Evolutionary conservation across 2,329 filamentous ascomycete genomes (phyloP), one percentile per base, ranked within the genome.

Genomic region (Ophiostoma angusticollis): DNA sequence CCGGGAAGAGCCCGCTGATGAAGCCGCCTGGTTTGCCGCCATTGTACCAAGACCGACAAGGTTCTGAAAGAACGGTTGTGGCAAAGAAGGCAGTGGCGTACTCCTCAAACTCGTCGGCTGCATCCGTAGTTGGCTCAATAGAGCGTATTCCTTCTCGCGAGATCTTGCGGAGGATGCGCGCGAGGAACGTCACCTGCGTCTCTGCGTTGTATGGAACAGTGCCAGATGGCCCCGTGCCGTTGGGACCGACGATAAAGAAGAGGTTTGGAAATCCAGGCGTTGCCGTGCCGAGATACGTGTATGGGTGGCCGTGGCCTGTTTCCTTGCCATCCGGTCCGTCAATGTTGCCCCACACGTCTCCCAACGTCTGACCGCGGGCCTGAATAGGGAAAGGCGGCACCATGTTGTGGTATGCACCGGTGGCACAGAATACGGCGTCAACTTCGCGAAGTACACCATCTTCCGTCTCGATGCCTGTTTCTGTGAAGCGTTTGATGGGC

Each of bases 341-440:
- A n/a, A n/a, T n/a, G n/a, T n/a, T n/a, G 6, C 61, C 62, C 78
- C 78, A 84, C 1, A 70, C 61, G 8, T 63, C 55, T 9, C 61
- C 57, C 2, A 83, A 58, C 40, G 78, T 65, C 8, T 64, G 54
- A 3, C 68, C 73, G 34, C 65, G 56, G 2, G 72, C 68, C 18
- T 62, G 59, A 45, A 84, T 71, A 0, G 72, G 61, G 46, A 83
- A 83, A 0, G 67, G 67, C 0, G 75, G 75, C 0, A 68, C 59
- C 54, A 70, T 63, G 45, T 74, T 66, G 9, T 67, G 63, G 46
- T 80, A 77, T 8, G 75, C 74, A 1, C 80, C 80, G 0, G 80
- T 84, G 1, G 77, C 73, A 49, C 77, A 83, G 47, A 84, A 73
- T 5, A 82, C 60, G 12, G 73, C 72, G 43, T 81, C 78, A 0